Base-by-base conservation (phyloP, 1,284 basidiomycete species). In the Malassezia globosa region DNA sequence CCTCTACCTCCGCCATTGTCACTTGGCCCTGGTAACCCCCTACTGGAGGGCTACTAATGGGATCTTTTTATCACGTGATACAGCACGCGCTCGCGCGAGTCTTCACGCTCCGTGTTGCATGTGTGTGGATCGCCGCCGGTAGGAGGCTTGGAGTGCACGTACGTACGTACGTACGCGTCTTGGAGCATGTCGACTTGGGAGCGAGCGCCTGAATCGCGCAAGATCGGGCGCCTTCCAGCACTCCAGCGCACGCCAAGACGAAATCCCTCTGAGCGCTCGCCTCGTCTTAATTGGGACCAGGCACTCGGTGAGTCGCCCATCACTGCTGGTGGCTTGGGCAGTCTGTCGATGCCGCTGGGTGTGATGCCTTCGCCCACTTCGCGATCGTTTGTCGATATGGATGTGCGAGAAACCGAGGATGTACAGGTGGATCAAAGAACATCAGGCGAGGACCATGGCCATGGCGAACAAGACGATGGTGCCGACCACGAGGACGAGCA, bases 271-370 rank as follows among this genome's bases (percentile, higher is more conserved):
- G 29, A 31, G 6, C 42, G 48, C 34, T 36, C 48, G 1, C 24
- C 37, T 27, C 48, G 42, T n/a, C 31, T 39, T 7, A 24, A 42
- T 4, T 36, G 23, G 16, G 43, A 51, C 18, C 31, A 26, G 25
- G 23, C 38, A 18, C 33, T 42, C 6, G 49, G 37, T 31, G 49
- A 51, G 49, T 51, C 49, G 37, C 49, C 49, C 16, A 37, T 51
- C 22, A 46, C 34, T 5, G 38, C 37, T 16, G 43, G n/a, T 18
- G 19, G 44, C 2, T 26, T 46, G 5, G 22, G 21, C 26, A n/a
- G 21, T 8, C 19, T 51, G n/a, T 23, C 23, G 13, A 35, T 51
- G 31, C 29, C 29, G 29, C 11, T 16, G 8, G 16, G 11, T 23
- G 37, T 8, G 18, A 23, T 22, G 14, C 29, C 42, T 19, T 18